Percentiles rank a stretch among this genome's conserved stretches.
phyloP scores from a whole-genome alignment of 306 rosid genomes.

The Rubus idaeus region DNA sequence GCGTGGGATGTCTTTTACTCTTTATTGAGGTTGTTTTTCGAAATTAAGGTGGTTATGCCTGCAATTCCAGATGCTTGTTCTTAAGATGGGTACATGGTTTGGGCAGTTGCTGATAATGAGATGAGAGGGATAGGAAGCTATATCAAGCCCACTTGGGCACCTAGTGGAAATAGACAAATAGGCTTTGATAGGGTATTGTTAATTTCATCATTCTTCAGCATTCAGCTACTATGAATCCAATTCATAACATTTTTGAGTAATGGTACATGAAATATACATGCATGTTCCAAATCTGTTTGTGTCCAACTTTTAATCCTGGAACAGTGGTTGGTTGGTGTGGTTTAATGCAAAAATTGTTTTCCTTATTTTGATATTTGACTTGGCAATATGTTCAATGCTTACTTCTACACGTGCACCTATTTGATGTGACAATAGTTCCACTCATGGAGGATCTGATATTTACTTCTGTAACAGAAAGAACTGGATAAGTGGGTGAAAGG shows the following conservation, averaged over 20 bases:
- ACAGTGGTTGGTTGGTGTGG: not conserved
- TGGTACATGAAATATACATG: too few relatives aligned
- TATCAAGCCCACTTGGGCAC: not conserved
- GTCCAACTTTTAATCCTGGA: too few relatives aligned
- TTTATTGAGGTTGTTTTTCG: not conserved
- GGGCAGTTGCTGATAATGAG: not conserved
- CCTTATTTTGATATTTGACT: not conserved
- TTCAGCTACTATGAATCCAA: too few relatives aligned
- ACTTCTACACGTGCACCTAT: not conserved
- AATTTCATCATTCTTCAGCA: too few relatives aligned
- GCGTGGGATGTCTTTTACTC: too few relatives aligned
- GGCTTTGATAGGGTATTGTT: too few relatives aligned
- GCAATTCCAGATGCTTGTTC: not conserved
- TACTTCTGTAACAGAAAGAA: not conserved
- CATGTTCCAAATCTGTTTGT: too few relatives aligned
- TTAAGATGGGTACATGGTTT: too few relatives aligned
- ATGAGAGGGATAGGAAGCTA: not conserved
- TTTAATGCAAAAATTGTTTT: not conserved
- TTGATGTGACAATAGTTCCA: constrained; percentile 3
- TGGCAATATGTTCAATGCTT: not conserved
- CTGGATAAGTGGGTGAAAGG: not conserved
- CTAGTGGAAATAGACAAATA: too few relatives aligned
- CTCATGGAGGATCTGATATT: not conserved
- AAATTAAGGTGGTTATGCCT: not conserved
- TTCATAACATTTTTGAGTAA: too few relatives aligned